These are phyloP conservation scores for Lactarius sp. DNA, from an alignment of 768 basidiomycete genomes.

Conservation along the genomic window DNA sequence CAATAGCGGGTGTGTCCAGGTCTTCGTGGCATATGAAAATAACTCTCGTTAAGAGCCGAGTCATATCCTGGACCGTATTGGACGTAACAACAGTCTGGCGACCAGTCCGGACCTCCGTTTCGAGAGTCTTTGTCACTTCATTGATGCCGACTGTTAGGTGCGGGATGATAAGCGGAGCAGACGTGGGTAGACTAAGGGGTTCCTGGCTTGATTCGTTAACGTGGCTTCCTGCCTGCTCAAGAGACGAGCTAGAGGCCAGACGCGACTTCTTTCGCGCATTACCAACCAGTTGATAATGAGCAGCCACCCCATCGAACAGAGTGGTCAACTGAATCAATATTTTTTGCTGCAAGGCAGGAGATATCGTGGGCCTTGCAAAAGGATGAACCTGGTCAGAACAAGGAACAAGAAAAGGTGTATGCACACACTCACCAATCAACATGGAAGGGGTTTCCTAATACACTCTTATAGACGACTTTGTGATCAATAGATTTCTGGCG, in stretches of 20 bases:
- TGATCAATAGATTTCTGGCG: constrained; percentile 42
- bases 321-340: constrained; percentile 49
- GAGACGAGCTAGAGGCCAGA: neutral
- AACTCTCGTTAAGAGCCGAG: constrained; percentile 26
- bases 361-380: constrained; percentile 53
- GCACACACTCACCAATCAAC: constrained; percentile 51
- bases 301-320: constrained; percentile 46
- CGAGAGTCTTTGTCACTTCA: constrained; percentile 68
- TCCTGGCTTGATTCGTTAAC: neutral
- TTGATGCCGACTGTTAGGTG: constrained; percentile 71
- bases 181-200: neutral
- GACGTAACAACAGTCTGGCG: constrained; percentile 1
- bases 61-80: neutral
- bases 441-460: constrained; percentile 67
- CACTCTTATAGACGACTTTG: constrained; percentile 63
- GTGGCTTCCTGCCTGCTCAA: neutral
- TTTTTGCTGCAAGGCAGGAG: constrained; percentile 57
- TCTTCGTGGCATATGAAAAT: constrained; percentile 74
- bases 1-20: constrained; percentile 63
- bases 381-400: constrained; percentile 14
- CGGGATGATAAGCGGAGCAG: constrained; percentile 39
- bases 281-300: constrained; percentile 34
- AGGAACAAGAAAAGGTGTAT: constrained; percentile 15
- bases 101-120: constrained; percentile 43
- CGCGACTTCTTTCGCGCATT: constrained; percentile 19